These are phyloP conservation scores for Suillus ampliporus DNA, from an alignment of 768 basidiomycete species.

Conservation along the genomic window DNA sequence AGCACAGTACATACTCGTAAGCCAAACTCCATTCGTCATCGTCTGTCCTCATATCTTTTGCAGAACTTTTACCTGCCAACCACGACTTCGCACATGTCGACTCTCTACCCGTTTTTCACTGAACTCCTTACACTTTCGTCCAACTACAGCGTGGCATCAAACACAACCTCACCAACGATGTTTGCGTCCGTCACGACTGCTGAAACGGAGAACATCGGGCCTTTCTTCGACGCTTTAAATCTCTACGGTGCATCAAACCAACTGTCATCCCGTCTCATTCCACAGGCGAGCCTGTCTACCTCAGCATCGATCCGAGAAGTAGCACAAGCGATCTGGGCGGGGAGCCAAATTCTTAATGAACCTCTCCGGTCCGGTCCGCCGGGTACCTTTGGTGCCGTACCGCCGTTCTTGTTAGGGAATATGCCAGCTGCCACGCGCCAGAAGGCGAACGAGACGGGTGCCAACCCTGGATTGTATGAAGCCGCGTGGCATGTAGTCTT, in stretches of 20 bases:
- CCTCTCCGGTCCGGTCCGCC: neutral
- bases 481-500: conserved; percentile 22
- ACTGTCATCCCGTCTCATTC: conserved; percentile 26
- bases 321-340: conserved; percentile 29
- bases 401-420: conserved; percentile 17
- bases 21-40: neutral
- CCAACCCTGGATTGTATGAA: conserved; percentile 25
- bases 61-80: conserved; percentile 25
- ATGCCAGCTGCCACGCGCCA: conserved; percentile 18
- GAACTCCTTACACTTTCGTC: conserved; percentile 21
- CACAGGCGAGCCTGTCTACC: conserved; percentile 21
- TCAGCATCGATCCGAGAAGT: conserved; percentile 17
- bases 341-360: conserved; percentile 18
- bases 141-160: conserved; percentile 22
- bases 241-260: conserved; percentile 24
- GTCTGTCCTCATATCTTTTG: neutral
- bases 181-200: conserved; percentile 23
- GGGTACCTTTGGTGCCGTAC: conserved; percentile 1
- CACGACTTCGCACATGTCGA: neutral
- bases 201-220: conserved; percentile 13
- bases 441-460: conserved; percentile 21
- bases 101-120: conserved; percentile 23
- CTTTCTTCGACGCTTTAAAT: conserved; percentile 17
- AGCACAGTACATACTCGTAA: conserved; percentile 21
- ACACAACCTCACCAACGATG: conserved; percentile 18